These are phyloP conservation scores for Trichoderma simmonsii DNA, from an alignment of 2,329 filamentous ascomycete species.

Conservation along the genomic window DNA sequence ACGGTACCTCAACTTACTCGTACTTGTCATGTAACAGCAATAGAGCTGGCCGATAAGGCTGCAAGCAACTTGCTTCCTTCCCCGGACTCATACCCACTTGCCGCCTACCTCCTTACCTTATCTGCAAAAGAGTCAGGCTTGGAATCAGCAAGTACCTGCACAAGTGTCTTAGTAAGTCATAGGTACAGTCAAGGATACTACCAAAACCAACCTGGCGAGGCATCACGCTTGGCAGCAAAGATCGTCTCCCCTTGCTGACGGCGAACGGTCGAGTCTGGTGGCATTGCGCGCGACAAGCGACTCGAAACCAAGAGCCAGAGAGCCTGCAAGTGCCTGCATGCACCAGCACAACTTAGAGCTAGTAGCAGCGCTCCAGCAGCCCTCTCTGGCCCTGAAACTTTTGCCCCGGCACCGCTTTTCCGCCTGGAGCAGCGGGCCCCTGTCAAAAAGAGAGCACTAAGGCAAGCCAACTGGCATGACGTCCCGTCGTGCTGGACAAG, in stretches of 20 bases:
- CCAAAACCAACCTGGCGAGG: background rate
- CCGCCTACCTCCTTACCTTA: conserved; percentile 4
- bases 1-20: background rate
- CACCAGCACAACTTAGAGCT: background rate
- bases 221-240: background rate
- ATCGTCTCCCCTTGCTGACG: background rate
- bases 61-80: background rate
- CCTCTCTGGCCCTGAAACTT: background rate
- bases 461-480: conserved; percentile 15
- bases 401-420: background rate
- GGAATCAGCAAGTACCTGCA: background rate
- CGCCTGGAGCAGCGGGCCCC: background rate
- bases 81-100: conserved; percentile 17
- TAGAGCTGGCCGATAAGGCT: conserved; percentile 13
- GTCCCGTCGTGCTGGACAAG: conserved; percentile 5
- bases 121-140: background rate
- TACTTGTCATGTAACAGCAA: background rate
- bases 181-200: too few relatives aligned
- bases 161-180: background rate
- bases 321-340: background rate
- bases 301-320: background rate
- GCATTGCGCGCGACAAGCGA: conserved; percentile 7
- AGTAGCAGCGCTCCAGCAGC: background rate
- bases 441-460: conserved; percentile 5
- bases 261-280: background rate